phyloP scores from a whole-genome alignment of 805 yeast genomes.

The Wickerhamiella sorbophila region DNA sequence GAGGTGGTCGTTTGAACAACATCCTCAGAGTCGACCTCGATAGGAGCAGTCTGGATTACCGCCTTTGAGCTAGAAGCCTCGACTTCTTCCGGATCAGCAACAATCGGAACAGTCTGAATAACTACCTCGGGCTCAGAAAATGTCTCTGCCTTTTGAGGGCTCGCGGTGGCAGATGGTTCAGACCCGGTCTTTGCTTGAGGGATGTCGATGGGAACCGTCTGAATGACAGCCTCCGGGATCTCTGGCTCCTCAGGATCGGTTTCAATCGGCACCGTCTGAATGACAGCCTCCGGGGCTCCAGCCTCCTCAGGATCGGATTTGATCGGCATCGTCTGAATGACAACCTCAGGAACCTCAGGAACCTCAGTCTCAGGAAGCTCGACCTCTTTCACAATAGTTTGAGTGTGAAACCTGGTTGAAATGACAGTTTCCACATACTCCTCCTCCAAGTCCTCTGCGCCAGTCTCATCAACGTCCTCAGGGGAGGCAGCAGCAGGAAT shows the following conservation, averaged over 20 bases:
- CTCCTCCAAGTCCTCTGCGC: background rate
- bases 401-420: too few relatives aligned
- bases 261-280: background rate
- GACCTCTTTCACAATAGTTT: background rate
- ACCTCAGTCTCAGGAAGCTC: background rate
- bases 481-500: conserved; percentile 1
- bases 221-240: background rate
- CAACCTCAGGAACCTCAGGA: background rate
- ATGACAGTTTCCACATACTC: background rate
- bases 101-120: background rate
- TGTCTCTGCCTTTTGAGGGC: too few relatives aligned
- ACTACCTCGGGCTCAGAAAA: background rate
- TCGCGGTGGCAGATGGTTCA: too few relatives aligned
- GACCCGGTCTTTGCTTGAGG: background rate
- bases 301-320: background rate
- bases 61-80: background rate
- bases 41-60: background rate
- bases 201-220: background rate
- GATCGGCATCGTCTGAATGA: background rate
- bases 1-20: background rate
- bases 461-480: conserved; percentile 3
- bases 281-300: background rate
- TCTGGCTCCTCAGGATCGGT: background rate
- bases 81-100: background rate
- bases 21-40: background rate